These are phyloP conservation scores for Melanogaster broomeanus DNA, from an alignment of 768 basidiomycete species.

Conservation along the genomic window DNA sequence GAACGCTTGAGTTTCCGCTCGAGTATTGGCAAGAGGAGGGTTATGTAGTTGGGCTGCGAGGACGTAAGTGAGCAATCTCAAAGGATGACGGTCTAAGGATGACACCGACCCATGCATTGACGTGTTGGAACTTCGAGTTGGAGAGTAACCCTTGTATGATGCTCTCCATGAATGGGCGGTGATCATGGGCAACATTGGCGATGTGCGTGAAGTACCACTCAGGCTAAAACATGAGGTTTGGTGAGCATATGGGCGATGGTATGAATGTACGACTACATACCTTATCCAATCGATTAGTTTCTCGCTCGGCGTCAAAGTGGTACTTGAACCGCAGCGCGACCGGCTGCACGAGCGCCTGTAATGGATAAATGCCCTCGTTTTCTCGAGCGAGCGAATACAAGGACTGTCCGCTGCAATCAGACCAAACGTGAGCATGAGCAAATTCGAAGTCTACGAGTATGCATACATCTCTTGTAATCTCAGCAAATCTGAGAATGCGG, in stretches of 20 bases:
- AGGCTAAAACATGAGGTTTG: slow-evolving; percentile 51
- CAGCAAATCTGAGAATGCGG: slow-evolving; percentile 74
- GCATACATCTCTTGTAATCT: slow-evolving; percentile 78
- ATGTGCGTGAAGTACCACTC: slow-evolving; percentile 98
- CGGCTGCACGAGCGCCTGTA: slow-evolving; percentile 83
- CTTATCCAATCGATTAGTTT: slow-evolving; percentile 94
- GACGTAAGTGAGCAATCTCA: slow-evolving; percentile 1
- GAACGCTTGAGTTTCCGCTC: slow-evolving; percentile 74
- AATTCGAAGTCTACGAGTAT: not conserved
- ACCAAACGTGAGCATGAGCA: slow-evolving; percentile 1
- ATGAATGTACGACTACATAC: slow-evolving; percentile 37
- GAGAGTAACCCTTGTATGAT: slow-evolving; percentile 72
- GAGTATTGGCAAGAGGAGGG: slow-evolving; percentile 75
- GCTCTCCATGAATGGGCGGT: slow-evolving; percentile 75
- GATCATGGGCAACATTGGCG: slow-evolving; percentile 84
- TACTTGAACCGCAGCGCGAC: slow-evolving; percentile 88
- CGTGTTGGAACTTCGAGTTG: slow-evolving; percentile 56
- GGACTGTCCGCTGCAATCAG: slow-evolving; percentile 49
- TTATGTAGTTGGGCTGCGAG: slow-evolving; percentile 79
- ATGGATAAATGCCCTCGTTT: slow-evolving; percentile 68
- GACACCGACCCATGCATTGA: slow-evolving; percentile 74
- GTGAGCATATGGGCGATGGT: not conserved
- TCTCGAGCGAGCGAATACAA: slow-evolving; percentile 33
- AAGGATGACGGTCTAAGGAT: not conserved
- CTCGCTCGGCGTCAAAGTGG: slow-evolving; percentile 86